Percentiles rank a stretch among this genome's conserved stretches.
Conservation (phyloP, 768 basidiomycete genomes). For the Mycena amicta region DNA sequence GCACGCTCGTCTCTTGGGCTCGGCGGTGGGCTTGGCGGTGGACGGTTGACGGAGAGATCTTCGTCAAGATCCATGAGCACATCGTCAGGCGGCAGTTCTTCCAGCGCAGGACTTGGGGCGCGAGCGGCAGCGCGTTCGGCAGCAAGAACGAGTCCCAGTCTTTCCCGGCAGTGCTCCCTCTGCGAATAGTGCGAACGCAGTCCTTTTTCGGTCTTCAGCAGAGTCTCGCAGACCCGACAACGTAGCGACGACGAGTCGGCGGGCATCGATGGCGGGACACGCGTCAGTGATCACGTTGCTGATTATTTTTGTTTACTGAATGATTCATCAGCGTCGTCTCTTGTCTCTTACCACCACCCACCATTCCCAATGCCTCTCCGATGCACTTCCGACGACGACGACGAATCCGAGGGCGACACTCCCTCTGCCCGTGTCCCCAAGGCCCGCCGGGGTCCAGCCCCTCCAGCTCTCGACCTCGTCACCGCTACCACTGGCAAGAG, state of each 20-base stretch:
- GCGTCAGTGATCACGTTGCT: not conserved
- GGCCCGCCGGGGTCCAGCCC: not conserved
- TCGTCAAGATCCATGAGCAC: not conserved
- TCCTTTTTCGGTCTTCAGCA: not conserved
- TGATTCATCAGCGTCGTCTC: not conserved
- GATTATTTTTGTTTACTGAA: not conserved
- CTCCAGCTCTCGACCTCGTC: not conserved
- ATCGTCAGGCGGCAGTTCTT: not conserved
- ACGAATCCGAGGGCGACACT: not conserved
- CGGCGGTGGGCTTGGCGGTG: not conserved
- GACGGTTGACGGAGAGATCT: not conserved
- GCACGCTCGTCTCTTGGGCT: not conserved
- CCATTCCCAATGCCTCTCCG: not conserved
- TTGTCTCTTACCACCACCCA: not conserved
- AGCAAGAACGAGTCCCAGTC: not conserved
- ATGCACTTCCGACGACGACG: not conserved
- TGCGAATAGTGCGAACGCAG: conserved; percentile 3
- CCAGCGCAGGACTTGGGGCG: not conserved
- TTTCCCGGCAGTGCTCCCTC: conserved; percentile 1
- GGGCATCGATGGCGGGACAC: not conserved
- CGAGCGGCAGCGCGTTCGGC: not conserved
- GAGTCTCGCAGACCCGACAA: not conserved
- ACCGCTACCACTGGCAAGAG: not conserved
- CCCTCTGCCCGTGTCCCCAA: no score
- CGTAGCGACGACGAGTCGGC: not conserved